Evolutionary conservation across 495 filamentous ascomycete genomes (phyloP).

Genomic region (Aspergillus carlsbadensis): DNA sequence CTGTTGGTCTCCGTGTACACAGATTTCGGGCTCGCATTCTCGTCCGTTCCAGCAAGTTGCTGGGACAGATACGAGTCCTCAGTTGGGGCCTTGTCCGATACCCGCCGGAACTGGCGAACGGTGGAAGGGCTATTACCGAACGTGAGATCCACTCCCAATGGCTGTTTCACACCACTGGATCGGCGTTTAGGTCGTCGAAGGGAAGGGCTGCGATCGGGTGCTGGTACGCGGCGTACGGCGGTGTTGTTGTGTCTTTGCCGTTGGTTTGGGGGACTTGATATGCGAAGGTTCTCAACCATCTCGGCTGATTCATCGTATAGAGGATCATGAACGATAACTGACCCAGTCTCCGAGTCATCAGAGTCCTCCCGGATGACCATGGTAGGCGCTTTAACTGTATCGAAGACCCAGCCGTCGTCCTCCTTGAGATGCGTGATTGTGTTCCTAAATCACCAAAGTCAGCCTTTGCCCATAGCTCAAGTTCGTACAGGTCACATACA

Average conservation of each 20-base stretch:
- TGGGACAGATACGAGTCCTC: slow-evolving; percentile 33
- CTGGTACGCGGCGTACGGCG: slow-evolving; percentile 55
- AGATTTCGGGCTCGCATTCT: slow-evolving; percentile 44
- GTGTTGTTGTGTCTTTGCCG: slow-evolving; percentile 43
- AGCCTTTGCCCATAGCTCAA: slow-evolving; percentile 1
- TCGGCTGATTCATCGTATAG: slow-evolving; percentile 34
- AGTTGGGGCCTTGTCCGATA: slow-evolving; percentile 63
- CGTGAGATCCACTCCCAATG: slow-evolving; percentile 77
- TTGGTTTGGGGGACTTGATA: slow-evolving; percentile 32
- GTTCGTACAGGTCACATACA: slow-evolving; percentile 45
- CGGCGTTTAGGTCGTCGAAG: slow-evolving; percentile 49
- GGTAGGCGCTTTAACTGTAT: slow-evolving; percentile 75
- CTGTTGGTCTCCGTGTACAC: slow-evolving; percentile 42
- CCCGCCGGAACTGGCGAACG: slow-evolving; percentile 83
- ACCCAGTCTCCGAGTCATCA: slow-evolving; percentile 33
- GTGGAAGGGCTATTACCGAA: slow-evolving; percentile 91
- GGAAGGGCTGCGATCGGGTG: slow-evolving; percentile 43
- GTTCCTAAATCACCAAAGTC: slow-evolving; percentile 40
- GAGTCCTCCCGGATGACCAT: slow-evolving; percentile 43
- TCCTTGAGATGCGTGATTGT: slow-evolving; percentile 61
- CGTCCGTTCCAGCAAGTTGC: slow-evolving; percentile 36
- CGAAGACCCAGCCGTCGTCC: slow-evolving; percentile 95
- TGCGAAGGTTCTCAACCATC: slow-evolving; percentile 41
- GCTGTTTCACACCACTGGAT: slow-evolving; percentile 64
- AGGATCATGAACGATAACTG: slow-evolving; percentile 27